Conservation (phyloP, 108 stramenopile species). For the Fistulifera solaris region DNA sequence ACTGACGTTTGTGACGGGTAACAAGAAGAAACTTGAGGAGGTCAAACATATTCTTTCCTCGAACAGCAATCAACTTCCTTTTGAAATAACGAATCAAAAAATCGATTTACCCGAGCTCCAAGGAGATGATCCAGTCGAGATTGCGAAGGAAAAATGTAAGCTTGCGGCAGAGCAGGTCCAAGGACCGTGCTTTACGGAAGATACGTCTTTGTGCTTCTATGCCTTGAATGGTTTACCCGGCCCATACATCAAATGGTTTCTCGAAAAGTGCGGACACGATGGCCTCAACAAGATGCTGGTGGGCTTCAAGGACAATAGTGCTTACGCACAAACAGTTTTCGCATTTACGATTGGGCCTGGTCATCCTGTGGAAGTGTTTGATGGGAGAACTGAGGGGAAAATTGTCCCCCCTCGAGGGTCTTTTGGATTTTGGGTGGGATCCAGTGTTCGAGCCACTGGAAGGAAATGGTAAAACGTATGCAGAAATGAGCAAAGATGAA, state of each 20-base stretch:
- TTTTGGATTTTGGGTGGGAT: slow-evolving; percentile 94
- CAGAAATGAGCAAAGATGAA: slow-evolving; percentile 89
- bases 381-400: slow-evolving; percentile 75
- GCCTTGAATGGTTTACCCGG: slow-evolving; percentile 93
- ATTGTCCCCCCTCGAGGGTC: slow-evolving; percentile 86
- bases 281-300: slow-evolving; percentile 84
- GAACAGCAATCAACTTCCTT: slow-evolving; percentile 39
- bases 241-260: slow-evolving; percentile 98
- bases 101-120: slow-evolving; percentile 93
- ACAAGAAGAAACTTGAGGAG: slow-evolving; percentile 97
- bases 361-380: slow-evolving; percentile 77
- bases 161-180: slow-evolving; percentile 73
- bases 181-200: slow-evolving; percentile 93
- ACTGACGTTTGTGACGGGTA: slow-evolving; percentile 97
- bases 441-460: slow-evolving; percentile 76
- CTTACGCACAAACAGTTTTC: slow-evolving; percentile 93
- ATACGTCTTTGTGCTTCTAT: slow-evolving; percentile 94
- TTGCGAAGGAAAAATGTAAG: slow-evolving; percentile 90
- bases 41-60: slow-evolving; percentile 60
- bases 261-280: slow-evolving; percentile 85
- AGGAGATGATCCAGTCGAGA: slow-evolving; percentile 86
- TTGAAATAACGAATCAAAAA: slow-evolving; percentile 65
- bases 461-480: slow-evolving; percentile 78
- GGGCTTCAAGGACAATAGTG: slow-evolving; percentile 88
- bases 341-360: slow-evolving; percentile 88